Base-by-base conservation (phyloP, 2,329 filamentous ascomycete genomes). In the Alternaria postmessia region DNA sequence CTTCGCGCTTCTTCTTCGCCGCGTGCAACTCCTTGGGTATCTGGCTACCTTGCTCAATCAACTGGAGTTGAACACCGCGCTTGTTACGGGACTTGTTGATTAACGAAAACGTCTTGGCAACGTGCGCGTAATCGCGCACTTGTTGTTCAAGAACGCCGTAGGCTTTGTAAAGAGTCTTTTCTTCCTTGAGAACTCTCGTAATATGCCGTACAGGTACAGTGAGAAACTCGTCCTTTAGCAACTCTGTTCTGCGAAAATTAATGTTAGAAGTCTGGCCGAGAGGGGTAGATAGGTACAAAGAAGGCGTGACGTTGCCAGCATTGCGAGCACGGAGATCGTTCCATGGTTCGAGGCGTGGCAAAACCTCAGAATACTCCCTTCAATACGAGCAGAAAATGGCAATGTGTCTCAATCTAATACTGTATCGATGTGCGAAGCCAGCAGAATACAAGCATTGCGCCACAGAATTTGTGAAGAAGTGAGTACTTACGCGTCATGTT, bases 181-280 rank as follows among this genome's bases (percentile, higher is more conserved):
- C 59, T 12, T 67, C 46, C 30, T 62, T 62, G 6, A 81, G 48
- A 2, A 70, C 68, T 20, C 71, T 66, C 18, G 64, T 63, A 60
- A 83, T 78, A 58, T 77, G 76, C 16, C 70, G 66, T 11, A 73
- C 69, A 1, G 80, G 76, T 6, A 82, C 68, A 7, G 72, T 67
- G 0, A 69, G 74, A 51, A 81, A 82, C 43, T 82, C 79, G 52
- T 80, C 77, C 63, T 80, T 81, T 12, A 83, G 72, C n/a, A 78
- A 43, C 7, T 71, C 66, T 41, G 61, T 7, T n/a, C 76, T 79
- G 51, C 11, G 51, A 7, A 24, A 9, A 61, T 14, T 20, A 7
- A 42, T 42, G 60, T 72, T 43, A 70, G 65, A 41, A 47, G 56
- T 18, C 38, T 22, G 42, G 16, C 47, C n/a, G 20, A 52, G 20